Percentiles rank a stretch among this genome's conserved stretches.
Evolutionary conservation across 164 flowering plant genomes (phyloP).

Genomic region (Sedum album): DNA sequence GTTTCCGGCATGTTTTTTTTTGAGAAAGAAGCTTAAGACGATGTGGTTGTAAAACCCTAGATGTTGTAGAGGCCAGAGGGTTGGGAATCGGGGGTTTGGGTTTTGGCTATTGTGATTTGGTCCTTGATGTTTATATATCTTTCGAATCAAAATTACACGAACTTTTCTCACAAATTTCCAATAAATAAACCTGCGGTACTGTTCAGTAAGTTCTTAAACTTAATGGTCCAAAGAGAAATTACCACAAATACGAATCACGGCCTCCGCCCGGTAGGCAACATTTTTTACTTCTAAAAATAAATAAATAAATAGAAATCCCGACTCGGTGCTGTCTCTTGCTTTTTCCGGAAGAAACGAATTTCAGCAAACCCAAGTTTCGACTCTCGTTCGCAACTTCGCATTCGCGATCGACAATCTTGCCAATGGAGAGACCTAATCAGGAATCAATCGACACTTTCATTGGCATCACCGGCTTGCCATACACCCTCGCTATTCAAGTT

Average conservation of each 20-base stretch:
- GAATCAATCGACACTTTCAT: conserved; percentile 13
- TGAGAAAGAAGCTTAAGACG: background rate
- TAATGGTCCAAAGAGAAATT: too few species aligned
- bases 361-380: background rate
- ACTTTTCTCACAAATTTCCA: too few species aligned
- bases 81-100: background rate
- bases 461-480: conserved; percentile 12
- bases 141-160: too few species aligned
- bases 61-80: too few species aligned
- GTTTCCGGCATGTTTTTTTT: background rate
- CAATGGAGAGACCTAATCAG: conserved; percentile 13
- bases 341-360: background rate
- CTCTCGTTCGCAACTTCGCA: background rate
- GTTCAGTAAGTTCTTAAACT: too few species aligned
- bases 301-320: background rate
- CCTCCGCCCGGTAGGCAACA: background rate
- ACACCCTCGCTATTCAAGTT: background rate
- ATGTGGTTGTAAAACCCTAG: background rate
- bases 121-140: background rate
- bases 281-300: too few species aligned
- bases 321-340: background rate
- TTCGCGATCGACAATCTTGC: background rate
- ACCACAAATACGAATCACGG: too few species aligned
- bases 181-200: too few species aligned
- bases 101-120: background rate